Base-by-base conservation (phyloP, 2,329 filamentous ascomycete species). In the Cadophora malorum region DNA sequence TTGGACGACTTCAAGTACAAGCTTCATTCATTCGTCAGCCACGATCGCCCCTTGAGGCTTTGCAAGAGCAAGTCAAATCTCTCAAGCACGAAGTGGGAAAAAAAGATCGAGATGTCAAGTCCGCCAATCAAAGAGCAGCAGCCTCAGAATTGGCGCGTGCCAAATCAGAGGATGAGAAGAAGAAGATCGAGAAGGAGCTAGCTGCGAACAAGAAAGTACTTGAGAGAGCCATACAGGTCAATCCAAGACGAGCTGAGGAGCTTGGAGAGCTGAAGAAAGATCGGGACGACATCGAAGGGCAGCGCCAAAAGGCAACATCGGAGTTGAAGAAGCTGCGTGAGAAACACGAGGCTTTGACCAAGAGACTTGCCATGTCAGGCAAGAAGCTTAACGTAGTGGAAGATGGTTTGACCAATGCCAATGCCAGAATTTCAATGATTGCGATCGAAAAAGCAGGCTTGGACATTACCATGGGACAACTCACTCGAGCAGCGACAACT, bases 51-150 rank as follows among this genome's bases (percentile, higher is more conserved):
- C 1, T 55, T 21, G 64, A 66, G 23, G 31, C 49, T 2, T 10
- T 69, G 6, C 33, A 55, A 55, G 50, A 31, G 4, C 52, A 69
- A 47, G 35, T 60, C 33, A 53, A 50, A 16, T 19, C 21, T 4
- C 23, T 66, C 4, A 63, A 52, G 35, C 38, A 12, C 21, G 50
- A 64, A 5, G 3, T 69, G 1, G 52, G 63, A 7, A 66, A 62
- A 23, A 63, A 56, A 8, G 52, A 69, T 2, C 14, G 35, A 14
- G 67, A 69, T 16, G 12, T 66, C 4, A 66, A 66, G 14, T 56
- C 23, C 5, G 31, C 67, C 14, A 69, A 66, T 12, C 35, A 63
- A 16, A 41, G 33, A 23, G 35, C 19, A 7, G 21, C 47, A 31
- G 14, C 38, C 16, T 52, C 23, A 31, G 21, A 49, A 60, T 41